These are phyloP conservation scores for Talaromyces sp. DNA, from an alignment of 2,329 filamentous ascomycete genomes.

Conservation along the genomic window DNA sequence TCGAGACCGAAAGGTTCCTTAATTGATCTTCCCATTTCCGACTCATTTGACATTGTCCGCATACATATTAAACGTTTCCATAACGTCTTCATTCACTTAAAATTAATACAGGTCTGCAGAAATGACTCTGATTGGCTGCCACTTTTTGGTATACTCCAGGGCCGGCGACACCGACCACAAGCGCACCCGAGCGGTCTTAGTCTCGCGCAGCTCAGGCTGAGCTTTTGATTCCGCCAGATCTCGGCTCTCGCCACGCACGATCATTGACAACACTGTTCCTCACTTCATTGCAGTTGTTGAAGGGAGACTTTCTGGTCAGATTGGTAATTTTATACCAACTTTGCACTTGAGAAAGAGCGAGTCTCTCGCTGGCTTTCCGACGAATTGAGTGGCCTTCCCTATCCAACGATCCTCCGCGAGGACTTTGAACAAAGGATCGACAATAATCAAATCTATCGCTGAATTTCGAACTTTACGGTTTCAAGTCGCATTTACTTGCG, in stretches of 20 bases:
- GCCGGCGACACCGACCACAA: neutral
- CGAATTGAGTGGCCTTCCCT: neutral
- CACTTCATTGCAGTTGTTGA: neutral
- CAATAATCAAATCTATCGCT: neutral
- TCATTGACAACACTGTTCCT: neutral
- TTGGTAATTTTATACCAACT: neutral
- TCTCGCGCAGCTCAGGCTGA: neutral
- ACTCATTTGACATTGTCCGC: neutral
- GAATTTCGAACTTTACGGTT: neutral
- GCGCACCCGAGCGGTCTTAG: neutral
- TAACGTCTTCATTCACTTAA: neutral
- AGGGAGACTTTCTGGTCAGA: neutral
- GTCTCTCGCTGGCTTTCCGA: neutral
- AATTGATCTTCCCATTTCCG: neutral
- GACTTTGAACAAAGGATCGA: neutral
- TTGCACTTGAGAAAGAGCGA: neutral
- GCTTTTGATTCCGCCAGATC: neutral
- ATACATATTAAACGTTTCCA: neutral
- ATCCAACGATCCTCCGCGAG: neutral
- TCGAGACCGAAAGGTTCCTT: neutral
- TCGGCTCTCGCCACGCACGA: neutral
- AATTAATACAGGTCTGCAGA: neutral
- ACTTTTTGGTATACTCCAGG: neutral
- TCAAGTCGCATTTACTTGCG: neutral
- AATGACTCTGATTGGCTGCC: neutral